A percentile compares a stretch with the other conserved stretches of the same genome.
These are phyloP conservation scores for Tolypocladium ovalisporum DNA, from an alignment of 2,329 filamentous ascomycete genomes.

Conservation along the genomic window DNA sequence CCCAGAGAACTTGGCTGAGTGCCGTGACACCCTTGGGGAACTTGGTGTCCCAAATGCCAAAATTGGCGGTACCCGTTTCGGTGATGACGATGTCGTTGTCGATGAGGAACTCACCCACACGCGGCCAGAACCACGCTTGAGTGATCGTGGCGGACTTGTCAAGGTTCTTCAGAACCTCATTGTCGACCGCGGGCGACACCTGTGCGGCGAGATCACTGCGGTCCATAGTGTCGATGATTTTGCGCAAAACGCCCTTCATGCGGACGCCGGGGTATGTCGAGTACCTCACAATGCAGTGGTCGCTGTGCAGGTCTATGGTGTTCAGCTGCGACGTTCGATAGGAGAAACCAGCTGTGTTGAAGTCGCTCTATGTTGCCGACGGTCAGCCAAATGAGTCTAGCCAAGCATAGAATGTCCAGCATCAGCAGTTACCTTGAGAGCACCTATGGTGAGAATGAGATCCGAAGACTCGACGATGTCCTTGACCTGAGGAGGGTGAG, in stretches of 20 bases:
- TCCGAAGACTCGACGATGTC: conserved; percentile 58
- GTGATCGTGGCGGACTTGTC: conserved; percentile 40
- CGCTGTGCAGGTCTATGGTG: conserved; percentile 73
- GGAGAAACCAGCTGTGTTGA: conserved; percentile 75
- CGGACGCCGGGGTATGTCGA: conserved; percentile 67
- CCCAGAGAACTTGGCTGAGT: conserved; percentile 68
- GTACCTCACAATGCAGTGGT: conserved; percentile 61
- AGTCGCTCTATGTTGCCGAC: conserved; percentile 47
- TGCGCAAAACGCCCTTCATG: conserved; percentile 68
- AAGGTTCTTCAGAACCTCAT: conserved; percentile 31
- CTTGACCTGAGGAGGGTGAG: conserved; percentile 50
- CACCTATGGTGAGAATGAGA: conserved; percentile 59
- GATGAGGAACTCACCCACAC: conserved; percentile 60
- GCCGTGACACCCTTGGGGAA: conserved; percentile 72
- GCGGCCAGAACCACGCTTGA: conserved; percentile 69
- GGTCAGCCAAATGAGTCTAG: not conserved
- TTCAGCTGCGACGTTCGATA: conserved; percentile 67
- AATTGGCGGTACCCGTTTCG: conserved; percentile 80
- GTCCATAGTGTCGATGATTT: conserved; percentile 51
- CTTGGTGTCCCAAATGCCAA: conserved; percentile 76
- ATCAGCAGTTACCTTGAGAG: conserved; percentile 34
- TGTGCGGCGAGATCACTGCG: conserved; percentile 45
- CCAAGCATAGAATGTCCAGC: not conserved
- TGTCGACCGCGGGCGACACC: conserved; percentile 41
- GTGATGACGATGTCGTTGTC: conserved; percentile 70